These are phyloP conservation scores for Novymonas esmeraldas DNA, from an alignment of 208 protist species.

Conservation along the genomic window DNA sequence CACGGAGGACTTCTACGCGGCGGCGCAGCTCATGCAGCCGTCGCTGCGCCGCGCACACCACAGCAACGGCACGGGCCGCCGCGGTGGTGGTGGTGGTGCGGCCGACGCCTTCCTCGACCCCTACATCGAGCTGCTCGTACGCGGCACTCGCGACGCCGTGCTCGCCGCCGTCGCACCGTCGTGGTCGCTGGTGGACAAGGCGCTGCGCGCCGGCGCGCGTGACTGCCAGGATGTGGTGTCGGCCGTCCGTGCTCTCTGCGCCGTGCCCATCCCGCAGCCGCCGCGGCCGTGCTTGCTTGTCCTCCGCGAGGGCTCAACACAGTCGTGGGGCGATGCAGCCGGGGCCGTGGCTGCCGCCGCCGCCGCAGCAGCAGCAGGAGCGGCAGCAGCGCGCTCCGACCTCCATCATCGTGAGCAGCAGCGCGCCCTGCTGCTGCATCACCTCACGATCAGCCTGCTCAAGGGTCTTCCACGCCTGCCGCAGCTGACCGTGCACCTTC, in stretches of 20 bases:
- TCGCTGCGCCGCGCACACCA: conserved; percentile 47
- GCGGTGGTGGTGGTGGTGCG: neutral
- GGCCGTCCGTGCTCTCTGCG: conserved; percentile 58
- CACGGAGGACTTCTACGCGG: conserved; percentile 77
- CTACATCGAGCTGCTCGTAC: conserved; percentile 66
- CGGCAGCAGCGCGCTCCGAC: neutral
- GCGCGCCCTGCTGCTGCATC: conserved; percentile 43
- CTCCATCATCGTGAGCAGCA: conserved; percentile 30
- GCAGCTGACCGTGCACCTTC: conserved; percentile 19
- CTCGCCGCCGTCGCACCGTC: conserved; percentile 42
- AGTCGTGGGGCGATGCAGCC: neutral
- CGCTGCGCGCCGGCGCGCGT: conserved; percentile 33
- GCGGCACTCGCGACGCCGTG: conserved; percentile 38
- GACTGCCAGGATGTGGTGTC: conserved; percentile 57
- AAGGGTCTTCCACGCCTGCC: conserved; percentile 23
- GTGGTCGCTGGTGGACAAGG: conserved; percentile 60
- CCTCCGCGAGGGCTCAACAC: conserved; percentile 17
- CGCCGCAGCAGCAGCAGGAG: conserved; percentile 17
- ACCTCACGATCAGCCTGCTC: conserved; percentile 35
- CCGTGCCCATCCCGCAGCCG: conserved; percentile 62
- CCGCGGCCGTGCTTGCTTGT: conserved; percentile 60
- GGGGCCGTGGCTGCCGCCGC: neutral
- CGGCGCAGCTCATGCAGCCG: conserved; percentile 65
- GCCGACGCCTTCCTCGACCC: conserved; percentile 12
- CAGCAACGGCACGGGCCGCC: neutral